Evolutionary conservation across 768 basidiomycete species (phyloP), one percentile per base, ranked within the genome.

Genomic region (Cytidiella melzeri): DNA sequence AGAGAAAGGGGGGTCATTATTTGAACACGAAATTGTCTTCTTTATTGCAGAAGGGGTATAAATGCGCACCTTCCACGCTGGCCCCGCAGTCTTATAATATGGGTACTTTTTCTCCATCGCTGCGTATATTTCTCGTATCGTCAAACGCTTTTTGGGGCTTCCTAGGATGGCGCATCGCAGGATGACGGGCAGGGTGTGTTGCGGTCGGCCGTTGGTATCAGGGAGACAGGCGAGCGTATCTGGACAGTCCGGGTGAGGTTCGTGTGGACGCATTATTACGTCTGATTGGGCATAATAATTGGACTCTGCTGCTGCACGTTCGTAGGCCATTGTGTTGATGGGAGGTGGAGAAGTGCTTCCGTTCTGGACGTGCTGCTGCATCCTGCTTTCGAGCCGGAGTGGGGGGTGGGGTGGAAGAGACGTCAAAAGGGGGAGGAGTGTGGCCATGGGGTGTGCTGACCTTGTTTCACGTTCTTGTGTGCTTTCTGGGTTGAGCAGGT

Each of bases 21-120:
- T n/a, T n/a, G n/a, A n/a, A n/a, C n/a, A n/a, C n/a, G n/a, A n/a
- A n/a, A n/a, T n/a, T n/a, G n/a, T n/a, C n/a, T n/a, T n/a, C n/a
- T n/a, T n/a, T n/a, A n/a, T n/a, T n/a, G n/a, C n/a, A n/a, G n/a
- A n/a, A n/a, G 18, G 30, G 26, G 52, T 47, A 40, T 27, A 24
- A 30, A 34, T 37, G 55, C 67, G 49, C 60, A 87, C 88, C 79
- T 91, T 91, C 88, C 88, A 91, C 11, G 87, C 88, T 24, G 82
- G 76, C 27, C 88, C 88, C 34, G 88, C 85, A 13, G 80, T 83
- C 64, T 75, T 81, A 66, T 88, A 91, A 59, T 87, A 91, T 9
- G 79, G 76, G 60, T 90, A 91, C 66, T 91, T 91, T 26, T 76
- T 75, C 69, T 91, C 88, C 85, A 91, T 91, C 15, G 85, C 83